phyloP scores from a whole-genome alignment of 2,329 filamentous ascomycete species.

The Aspergillus amoenus region DNA sequence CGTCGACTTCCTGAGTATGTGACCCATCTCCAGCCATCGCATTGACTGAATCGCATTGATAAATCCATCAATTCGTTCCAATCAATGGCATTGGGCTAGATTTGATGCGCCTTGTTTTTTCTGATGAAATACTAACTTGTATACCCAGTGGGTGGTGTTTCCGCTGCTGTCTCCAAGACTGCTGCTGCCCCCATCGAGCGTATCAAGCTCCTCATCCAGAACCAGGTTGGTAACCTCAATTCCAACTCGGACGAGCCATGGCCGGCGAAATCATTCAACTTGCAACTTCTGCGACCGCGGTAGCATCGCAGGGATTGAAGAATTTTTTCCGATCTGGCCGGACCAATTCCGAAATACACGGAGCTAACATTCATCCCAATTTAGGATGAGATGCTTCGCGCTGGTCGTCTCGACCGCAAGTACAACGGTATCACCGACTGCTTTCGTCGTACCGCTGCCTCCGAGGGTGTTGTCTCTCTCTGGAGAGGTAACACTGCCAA shows the following conservation, averaged over 20 bases:
- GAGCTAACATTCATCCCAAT: slow-evolving; percentile 1
- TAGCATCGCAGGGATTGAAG: slow-evolving; percentile 5
- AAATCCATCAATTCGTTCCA: slow-evolving; percentile 9
- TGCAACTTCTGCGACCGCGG: not conserved
- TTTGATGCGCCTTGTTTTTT: not conserved
- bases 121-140: slow-evolving; percentile 41
- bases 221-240: slow-evolving; percentile 72
- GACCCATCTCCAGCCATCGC: slow-evolving; percentile 8
- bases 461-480: slow-evolving; percentile 91
- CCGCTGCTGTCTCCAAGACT: slow-evolving; percentile 99
- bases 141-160: slow-evolving; percentile 93
- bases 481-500: slow-evolving; percentile 99
- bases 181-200: slow-evolving; percentile 99
- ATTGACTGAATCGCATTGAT: slow-evolving; percentile 6
- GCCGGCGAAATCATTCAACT: not conserved
- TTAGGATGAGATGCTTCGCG: slow-evolving; percentile 99
- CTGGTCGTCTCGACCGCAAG: slow-evolving; percentile 96
- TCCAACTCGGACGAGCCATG: not conserved
- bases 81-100: not conserved
- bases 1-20: slow-evolving; percentile 99
- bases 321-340: slow-evolving; percentile 8
- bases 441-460: slow-evolving; percentile 85
- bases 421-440: slow-evolving; percentile 93
- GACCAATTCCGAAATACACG: not conserved
- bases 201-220: slow-evolving; percentile 99